Percentiles rank a stretch among this genome's conserved stretches.
Conservation (phyloP, 345 rosid species). For the Acer negundo region DNA sequence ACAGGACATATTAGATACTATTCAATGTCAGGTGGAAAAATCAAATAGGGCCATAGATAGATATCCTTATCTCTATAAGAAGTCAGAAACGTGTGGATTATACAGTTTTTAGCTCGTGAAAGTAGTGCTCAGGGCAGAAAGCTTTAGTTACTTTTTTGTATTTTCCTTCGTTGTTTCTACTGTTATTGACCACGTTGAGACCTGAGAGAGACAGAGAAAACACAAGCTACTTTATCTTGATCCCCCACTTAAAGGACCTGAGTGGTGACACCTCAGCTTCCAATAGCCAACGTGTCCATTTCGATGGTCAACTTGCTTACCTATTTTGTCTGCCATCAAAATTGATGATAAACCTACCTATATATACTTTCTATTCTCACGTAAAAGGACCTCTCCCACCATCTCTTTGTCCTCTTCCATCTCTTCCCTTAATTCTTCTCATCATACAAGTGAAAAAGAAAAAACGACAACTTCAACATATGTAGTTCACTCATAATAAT, state of each 20-base stretch:
- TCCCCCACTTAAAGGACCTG: slow-evolving; percentile 12
- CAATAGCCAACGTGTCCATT: slow-evolving; percentile 27
- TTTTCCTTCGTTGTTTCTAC: neutral
- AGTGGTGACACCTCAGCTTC: slow-evolving; percentile 45
- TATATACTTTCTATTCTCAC: slow-evolving; percentile 12
- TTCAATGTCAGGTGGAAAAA: too few species aligned
- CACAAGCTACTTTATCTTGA: neutral
- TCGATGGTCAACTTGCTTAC: slow-evolving; percentile 19
- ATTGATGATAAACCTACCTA: neutral
- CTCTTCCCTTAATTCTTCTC: neutral
- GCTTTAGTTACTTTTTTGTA: neutral
- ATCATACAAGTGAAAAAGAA: neutral
- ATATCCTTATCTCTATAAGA: neutral
- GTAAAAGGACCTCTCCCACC: neutral
- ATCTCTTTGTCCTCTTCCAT: neutral
- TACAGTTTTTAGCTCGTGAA: neutral
- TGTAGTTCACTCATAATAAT: neutral
- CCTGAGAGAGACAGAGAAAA: neutral
- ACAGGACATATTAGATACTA: too few species aligned
- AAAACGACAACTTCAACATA: neutral
- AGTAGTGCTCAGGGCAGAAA: neutral
- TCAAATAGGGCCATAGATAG: too few species aligned
- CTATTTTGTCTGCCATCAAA: slow-evolving; percentile 43
- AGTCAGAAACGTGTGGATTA: slow-evolving; percentile 13
- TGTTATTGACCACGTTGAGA: neutral